Evolutionary conservation across 2,329 filamentous ascomycete species (phyloP), one percentile per base, ranked within the genome.

Genomic region (Calonectria pseudoturangicola): DNA sequence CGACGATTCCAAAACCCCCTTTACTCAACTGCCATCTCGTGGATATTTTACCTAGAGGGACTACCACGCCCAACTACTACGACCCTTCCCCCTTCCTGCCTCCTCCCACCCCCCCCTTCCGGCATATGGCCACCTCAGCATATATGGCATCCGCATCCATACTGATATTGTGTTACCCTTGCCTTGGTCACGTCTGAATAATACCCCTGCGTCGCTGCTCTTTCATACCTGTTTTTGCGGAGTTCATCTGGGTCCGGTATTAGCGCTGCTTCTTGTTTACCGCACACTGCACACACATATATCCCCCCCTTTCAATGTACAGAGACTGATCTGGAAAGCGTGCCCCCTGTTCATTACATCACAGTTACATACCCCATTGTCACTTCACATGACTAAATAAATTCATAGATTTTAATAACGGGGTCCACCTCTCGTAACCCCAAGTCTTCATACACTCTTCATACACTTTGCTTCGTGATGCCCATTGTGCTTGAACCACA

Each of bases 131-230:
- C 25, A 66, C 45, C 51, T 47, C 68, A 67, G 41, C 43, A 73
- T 63, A 65, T 66, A 66, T 54, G 41, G 60, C 41, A 64, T 47
- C 43, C 51, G 39, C 63, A 39, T 36, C 41, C 62, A 51, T 72
- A 25, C 60, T 43, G 39, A 66, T 58, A 51, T 21, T 51, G 33
- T 75, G 64, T 69, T 62, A 16, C 58, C 54, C 45, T 36, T 73
- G 36, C 54, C 54, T 71, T 72, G 58, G 54, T 66, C 64, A 76
- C 70, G 58, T 72, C 73, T 79, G 77, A 76, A 81, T 77, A 81
- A 81, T 81, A 81, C 80, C 79, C 80, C 60, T 72, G 58, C 68
- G 51, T 73, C 48, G 27, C 27, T 68, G 28, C 41, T 60, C 54
- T 28, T 54, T 39, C 48, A 64, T 54, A 30, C 48, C 7, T 66